Evolutionary conservation across 1,284 basidiomycete genomes (phyloP).

Genomic region (Volvariella surrecta): DNA sequence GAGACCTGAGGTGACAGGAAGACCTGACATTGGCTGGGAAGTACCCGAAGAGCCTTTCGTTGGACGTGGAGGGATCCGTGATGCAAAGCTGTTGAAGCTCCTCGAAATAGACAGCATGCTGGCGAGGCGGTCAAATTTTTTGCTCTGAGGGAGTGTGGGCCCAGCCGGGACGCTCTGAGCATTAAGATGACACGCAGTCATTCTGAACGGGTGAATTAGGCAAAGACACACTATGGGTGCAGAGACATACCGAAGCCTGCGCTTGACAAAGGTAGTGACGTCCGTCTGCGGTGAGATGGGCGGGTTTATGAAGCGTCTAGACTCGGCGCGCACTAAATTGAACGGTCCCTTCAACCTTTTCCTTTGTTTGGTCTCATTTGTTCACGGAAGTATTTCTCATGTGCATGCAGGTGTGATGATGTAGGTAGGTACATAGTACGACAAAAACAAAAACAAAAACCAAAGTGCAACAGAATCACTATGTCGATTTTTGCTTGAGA

Average conservation of each 20-base stretch:
- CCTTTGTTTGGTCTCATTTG: constrained; percentile 2
- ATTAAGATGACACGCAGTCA: constrained; percentile 70
- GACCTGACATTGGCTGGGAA: no score
- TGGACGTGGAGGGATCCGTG: no score
- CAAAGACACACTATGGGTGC: constrained; percentile 1
- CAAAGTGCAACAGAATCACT: constrained; percentile 21
- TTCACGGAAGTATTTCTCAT: constrained; percentile 3
- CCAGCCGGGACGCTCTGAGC: constrained; percentile 72
- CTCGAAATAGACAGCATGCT: background rate
- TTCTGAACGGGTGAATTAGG: constrained; percentile 31
- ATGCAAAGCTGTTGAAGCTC: background rate
- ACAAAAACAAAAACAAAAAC: no score
- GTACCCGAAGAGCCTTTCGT: no score
- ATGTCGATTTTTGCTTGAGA: constrained; percentile 73
- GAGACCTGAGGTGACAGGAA: no score
- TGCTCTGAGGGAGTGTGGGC: constrained; percentile 31
- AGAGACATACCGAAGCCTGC: constrained; percentile 43
- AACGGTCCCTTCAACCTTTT: background rate
- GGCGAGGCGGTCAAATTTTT: background rate
- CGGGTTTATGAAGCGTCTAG: no score
- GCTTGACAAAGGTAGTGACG: constrained; percentile 16
- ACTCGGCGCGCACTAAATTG: no score
- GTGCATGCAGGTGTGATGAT: no score
- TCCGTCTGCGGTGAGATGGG: background rate
- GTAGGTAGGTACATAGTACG: constrained; percentile 17